Percentiles rank a stretch among this genome's conserved stretches.
phyloP scores from a whole-genome alignment of 306 rosid species.

The Geum urbanum region DNA sequence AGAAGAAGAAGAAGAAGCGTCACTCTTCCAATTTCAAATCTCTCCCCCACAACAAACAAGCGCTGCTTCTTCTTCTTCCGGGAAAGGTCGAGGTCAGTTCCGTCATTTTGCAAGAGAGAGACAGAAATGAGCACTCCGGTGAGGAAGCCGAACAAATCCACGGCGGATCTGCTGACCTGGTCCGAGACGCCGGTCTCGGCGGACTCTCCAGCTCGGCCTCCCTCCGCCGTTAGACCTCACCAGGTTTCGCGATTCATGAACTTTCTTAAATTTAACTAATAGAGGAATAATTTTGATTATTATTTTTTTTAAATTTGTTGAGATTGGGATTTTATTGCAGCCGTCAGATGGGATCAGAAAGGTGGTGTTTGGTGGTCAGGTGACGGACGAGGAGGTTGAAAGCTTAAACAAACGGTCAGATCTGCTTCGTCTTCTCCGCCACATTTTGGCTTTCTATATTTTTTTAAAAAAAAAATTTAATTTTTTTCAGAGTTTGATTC shows the following conservation, averaged over 20 bases:
- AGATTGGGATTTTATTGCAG: conserved; percentile 32
- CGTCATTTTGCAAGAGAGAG: conserved; percentile 28
- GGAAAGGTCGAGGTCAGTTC: conserved; percentile 24
- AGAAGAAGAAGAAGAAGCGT: not conserved
- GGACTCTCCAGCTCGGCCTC: conserved; percentile 65
- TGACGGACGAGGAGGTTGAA: conserved; percentile 89
- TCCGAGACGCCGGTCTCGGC: conserved; percentile 63
- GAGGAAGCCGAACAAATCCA: conserved; percentile 88
- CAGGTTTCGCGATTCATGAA: conserved; percentile 42
- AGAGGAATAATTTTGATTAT: not conserved
- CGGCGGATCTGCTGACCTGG: conserved; percentile 99
- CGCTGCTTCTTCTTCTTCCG: not conserved
- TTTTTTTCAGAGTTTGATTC: conserved; percentile 1
- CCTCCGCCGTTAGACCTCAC: conserved; percentile 55
- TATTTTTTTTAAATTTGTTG: not conserved
- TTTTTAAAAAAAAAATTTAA: too few species aligned
- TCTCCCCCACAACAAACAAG: not conserved
- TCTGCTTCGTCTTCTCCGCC: conserved; percentile 33
- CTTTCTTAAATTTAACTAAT: not conserved
- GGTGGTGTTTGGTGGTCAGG: conserved; percentile 98
- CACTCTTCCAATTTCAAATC: not conserved
- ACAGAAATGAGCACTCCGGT: conserved; percentile 71
- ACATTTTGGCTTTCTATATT: not conserved
- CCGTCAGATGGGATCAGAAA: conserved; percentile 99
- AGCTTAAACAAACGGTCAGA: conserved; percentile 95